These are phyloP conservation scores for Quercus parvula DNA, from an alignment of 306 rosid genomes.

Conservation along the genomic window DNA sequence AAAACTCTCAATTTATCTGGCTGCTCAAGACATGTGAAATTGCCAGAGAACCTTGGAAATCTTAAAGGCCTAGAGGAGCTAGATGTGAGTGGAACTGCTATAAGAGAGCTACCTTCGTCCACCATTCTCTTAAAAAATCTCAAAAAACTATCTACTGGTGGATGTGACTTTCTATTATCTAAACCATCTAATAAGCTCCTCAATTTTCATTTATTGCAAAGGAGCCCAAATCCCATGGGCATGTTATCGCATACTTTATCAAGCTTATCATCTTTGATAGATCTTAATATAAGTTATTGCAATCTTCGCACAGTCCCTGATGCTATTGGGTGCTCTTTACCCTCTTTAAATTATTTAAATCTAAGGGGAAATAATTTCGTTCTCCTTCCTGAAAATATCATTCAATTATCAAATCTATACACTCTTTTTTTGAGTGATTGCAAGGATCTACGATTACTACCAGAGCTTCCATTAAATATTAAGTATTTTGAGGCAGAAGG, in stretches of 20 bases:
- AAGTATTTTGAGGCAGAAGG: too few species aligned
- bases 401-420: too few species aligned
- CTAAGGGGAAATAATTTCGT: too few species aligned
- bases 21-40: too few species aligned
- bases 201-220: too few species aligned
- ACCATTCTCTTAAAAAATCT: neutral
- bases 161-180: neutral
- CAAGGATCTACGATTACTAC: too few species aligned
- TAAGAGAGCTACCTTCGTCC: neutral
- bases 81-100: neutral
- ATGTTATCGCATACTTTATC: neutral
- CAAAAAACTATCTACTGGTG: neutral
- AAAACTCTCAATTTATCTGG: too few species aligned
- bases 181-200: neutral
- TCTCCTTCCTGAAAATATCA: too few species aligned
- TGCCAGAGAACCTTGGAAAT: neutral
- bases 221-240: neutral
- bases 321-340: too few species aligned
- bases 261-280: neutral
- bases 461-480: too few species aligned
- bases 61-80: neutral
- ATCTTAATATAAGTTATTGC: neutral
- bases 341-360: too few species aligned
- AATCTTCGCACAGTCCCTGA: neutral
- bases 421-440: too few species aligned